Evolutionary conservation across 2,329 filamentous ascomycete species (phyloP), one percentile per base, ranked within the genome.

Genomic region (Cytospora chrysosperma): DNA sequence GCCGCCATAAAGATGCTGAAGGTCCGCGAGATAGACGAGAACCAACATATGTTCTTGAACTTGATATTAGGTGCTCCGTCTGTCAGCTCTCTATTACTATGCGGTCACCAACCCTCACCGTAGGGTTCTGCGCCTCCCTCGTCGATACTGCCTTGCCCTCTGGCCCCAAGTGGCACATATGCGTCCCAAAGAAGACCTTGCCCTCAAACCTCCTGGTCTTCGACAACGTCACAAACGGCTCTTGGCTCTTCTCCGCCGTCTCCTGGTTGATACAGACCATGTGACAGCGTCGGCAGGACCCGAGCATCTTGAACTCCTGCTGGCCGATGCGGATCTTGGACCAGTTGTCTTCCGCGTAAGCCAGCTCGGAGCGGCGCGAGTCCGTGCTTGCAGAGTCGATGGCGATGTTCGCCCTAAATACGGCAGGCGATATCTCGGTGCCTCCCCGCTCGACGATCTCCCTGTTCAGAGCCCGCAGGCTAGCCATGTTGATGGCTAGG

Each of bases 211-310:
- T 85, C 69, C 95, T 85, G 13, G 92, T 96, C 79, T 96, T 97
- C 1, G 91, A 89, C 64, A 99, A 78, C 0, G 93, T 97, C 4
- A 90, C 85, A 72, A 95, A 96, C 0, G 95, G 95, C 74, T 98
- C 95, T 67, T 92, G 87, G 67, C 88, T 86, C 73, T 87, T 90
- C 67, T 87, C 82, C 0, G 88, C 93, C 15, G 89, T 97, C 54
- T 87, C 80, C 74, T 97, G 95, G 71, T 99, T 88, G 53, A 98
- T 86, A 73, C 94, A 97, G 12, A 99, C 89, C 93, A 99, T 98
- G 74, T 97, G 93, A 70, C 95, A 99, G 64, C 95, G 82, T 65
- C 92, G 85, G 71, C 95, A 99, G 3, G 90, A 85, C 0, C 93
- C 94, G 5, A 98, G 77, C 70, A 96, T 85, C 66, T 89, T 81